phyloP scores from a whole-genome alignment of 2,329 filamentous ascomycete species.

The Beauveria varroae region DNA sequence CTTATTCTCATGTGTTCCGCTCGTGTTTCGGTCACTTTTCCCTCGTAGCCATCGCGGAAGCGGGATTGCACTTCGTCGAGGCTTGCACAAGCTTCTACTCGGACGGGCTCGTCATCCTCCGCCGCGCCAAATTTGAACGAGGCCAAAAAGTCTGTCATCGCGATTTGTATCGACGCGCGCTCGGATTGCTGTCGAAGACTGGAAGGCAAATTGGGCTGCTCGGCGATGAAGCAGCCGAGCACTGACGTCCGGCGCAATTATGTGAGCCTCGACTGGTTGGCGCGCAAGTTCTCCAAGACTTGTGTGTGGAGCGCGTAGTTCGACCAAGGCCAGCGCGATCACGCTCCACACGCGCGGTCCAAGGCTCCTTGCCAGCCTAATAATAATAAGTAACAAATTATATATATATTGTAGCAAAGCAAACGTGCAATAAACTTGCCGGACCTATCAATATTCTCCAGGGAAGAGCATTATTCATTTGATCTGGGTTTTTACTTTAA shows the following conservation, averaged over 20 bases:
- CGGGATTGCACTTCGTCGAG: slow-evolving; percentile 39
- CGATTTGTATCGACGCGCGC: not conserved
- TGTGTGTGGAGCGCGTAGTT: not conserved
- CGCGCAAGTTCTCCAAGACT: not conserved
- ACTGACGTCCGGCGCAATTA: not conserved
- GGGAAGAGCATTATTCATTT: too few relatives aligned
- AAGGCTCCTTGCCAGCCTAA: not conserved
- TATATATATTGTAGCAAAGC: too few relatives aligned
- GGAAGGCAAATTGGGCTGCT: not conserved
- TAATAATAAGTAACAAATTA: not conserved
- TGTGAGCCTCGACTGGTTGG: not conserved
- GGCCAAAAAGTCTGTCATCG: slow-evolving; percentile 32
- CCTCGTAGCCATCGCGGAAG: slow-evolving; percentile 33
- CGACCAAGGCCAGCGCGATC: not conserved
- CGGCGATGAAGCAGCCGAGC: not conserved
- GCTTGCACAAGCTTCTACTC: slow-evolving; percentile 23
- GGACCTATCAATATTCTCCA: too few relatives aligned
- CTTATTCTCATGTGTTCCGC: slow-evolving; percentile 42
- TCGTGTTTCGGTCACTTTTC: slow-evolving; percentile 38
- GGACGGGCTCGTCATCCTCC: slow-evolving; percentile 15
- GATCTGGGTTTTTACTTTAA: not conserved
- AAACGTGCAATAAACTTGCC: not conserved
- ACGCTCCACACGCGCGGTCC: not conserved
- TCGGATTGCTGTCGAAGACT: not conserved
- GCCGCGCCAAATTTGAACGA: slow-evolving; percentile 26